Evolutionary conservation across 768 basidiomycete species (phyloP).

Genomic region (Symmetrospora coprosmae): DNA sequence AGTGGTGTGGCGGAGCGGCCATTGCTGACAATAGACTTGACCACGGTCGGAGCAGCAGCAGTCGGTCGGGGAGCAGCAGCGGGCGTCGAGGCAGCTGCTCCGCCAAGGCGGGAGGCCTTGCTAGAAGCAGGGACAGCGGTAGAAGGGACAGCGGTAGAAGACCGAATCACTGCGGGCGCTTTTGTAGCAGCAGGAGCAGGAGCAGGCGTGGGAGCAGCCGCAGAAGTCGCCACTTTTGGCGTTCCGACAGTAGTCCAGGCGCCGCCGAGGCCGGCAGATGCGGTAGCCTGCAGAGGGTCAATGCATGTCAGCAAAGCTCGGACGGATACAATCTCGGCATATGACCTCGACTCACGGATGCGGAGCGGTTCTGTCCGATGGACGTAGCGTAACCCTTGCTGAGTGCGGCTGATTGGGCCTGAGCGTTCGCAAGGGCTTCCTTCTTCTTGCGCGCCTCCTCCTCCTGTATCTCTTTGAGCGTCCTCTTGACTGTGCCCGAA

Average conservation of each 20-base stretch:
- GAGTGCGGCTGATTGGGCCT: slow-evolving; percentile 34
- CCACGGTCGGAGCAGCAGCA: slow-evolving; percentile 35
- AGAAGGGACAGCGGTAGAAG: not conserved
- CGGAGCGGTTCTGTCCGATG: not conserved
- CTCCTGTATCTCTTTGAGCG: slow-evolving; percentile 97
- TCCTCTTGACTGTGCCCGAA: slow-evolving; percentile 71
- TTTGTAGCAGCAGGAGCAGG: slow-evolving; percentile 36
- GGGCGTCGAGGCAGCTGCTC: slow-evolving; percentile 9
- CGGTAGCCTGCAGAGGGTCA: slow-evolving; percentile 31
- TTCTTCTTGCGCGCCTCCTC: slow-evolving; percentile 71
- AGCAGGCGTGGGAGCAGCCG: slow-evolving; percentile 34
- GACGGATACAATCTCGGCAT: slow-evolving; percentile 25
- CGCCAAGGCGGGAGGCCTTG: not conserved
- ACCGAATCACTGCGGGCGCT: not conserved
- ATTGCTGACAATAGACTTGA: slow-evolving; percentile 30
- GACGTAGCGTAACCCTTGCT: slow-evolving; percentile 62
- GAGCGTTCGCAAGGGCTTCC: slow-evolving; percentile 45
- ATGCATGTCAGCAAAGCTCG: slow-evolving; percentile 32
- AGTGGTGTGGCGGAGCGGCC: slow-evolving; percentile 27
- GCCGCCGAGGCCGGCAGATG: slow-evolving; percentile 25
- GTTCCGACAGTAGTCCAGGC: slow-evolving; percentile 27
- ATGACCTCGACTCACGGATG: not conserved
- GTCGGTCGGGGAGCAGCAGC: slow-evolving; percentile 38
- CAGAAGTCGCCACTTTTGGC: not conserved
- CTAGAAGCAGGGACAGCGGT: not conserved